phyloP scores from a whole-genome alignment of 1,139 yeast species.

The Hansenula anomala region DNA sequence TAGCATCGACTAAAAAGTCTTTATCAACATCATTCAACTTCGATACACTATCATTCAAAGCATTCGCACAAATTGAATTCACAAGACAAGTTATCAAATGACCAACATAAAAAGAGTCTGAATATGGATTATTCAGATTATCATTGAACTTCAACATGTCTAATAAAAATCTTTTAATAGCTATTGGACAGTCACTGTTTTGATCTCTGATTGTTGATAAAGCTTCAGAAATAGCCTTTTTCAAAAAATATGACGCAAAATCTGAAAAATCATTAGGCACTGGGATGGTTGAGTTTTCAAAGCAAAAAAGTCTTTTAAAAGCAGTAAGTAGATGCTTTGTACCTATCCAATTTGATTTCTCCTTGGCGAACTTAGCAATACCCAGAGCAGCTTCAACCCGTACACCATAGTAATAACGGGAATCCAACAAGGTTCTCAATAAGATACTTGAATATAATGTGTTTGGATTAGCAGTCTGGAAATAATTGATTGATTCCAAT shows the following conservation, averaged over 20 bases:
- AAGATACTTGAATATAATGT: constrained; percentile 71
- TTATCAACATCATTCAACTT: constrained; percentile 24
- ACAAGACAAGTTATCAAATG: constrained; percentile 55
- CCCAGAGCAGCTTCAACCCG: constrained; percentile 85
- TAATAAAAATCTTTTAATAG: constrained; percentile 57
- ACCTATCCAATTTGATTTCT: constrained; percentile 64
- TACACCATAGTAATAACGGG: constrained; percentile 83
- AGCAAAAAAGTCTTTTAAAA: constrained; percentile 69
- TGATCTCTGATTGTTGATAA: constrained; percentile 58
- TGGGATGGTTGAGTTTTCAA: constrained; percentile 62
- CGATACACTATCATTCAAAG: constrained; percentile 19
- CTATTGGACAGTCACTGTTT: constrained; percentile 63
- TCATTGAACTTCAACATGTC: constrained; percentile 81
- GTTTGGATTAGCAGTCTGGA: constrained; percentile 48
- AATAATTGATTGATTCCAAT: constrained; percentile 72
- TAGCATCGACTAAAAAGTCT: constrained; percentile 37
- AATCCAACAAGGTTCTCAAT: constrained; percentile 77
- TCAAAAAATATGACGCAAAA: constrained; percentile 60
- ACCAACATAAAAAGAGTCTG: constrained; percentile 67
- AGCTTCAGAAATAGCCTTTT: constrained; percentile 61
- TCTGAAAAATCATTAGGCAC: constrained; percentile 76
- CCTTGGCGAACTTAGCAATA: constrained; percentile 60
- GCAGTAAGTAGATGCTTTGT: constrained; percentile 66
- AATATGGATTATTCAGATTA: constrained; percentile 71
- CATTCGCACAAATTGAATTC: constrained; percentile 34